Conservation (phyloP, 2,329 filamentous ascomycete genomes). For the Capronia americana region DNA sequence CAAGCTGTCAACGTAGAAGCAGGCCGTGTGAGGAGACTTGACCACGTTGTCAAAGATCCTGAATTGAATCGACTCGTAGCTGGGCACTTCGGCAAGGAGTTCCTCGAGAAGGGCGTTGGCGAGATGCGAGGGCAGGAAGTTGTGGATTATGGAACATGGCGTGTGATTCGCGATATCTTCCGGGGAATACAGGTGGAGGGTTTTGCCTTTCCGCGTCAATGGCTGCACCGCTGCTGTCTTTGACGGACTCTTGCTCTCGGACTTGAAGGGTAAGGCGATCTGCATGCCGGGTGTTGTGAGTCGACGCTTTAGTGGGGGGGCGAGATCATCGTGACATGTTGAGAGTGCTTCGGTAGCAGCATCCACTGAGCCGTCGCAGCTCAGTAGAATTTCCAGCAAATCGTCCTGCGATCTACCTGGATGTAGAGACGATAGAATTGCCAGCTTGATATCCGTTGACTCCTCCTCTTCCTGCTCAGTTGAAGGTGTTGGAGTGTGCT, state of each 20-base stretch:
- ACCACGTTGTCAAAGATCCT: constrained; percentile 90
- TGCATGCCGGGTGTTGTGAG: constrained; percentile 60
- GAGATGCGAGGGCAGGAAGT: constrained; percentile 75
- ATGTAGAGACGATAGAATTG: constrained; percentile 79
- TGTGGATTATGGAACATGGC: constrained; percentile 89
- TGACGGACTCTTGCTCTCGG: constrained; percentile 35
- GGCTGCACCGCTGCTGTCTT: constrained; percentile 50
- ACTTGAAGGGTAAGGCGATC: constrained; percentile 62
- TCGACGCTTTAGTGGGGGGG: constrained; percentile 46
- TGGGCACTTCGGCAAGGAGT: constrained; percentile 73
- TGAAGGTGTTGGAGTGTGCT: neutral
- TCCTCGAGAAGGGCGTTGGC: constrained; percentile 78
- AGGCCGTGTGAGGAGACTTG: constrained; percentile 80
- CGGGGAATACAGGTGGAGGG: constrained; percentile 81
- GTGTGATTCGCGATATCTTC: constrained; percentile 81
- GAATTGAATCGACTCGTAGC: constrained; percentile 75
- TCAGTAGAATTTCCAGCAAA: constrained; percentile 79
- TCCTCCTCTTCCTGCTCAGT: constrained; percentile 70
- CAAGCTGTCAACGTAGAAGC: constrained; percentile 79
- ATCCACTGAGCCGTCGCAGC: constrained; percentile 77
- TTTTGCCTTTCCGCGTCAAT: constrained; percentile 77
- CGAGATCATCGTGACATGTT: constrained; percentile 26
- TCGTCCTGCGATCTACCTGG: constrained; percentile 67
- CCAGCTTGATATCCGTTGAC: constrained; percentile 87
- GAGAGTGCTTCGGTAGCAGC: constrained; percentile 65